phyloP scores from a whole-genome alignment of 257 asterid genomes.

The Eucommia ulmoides region DNA sequence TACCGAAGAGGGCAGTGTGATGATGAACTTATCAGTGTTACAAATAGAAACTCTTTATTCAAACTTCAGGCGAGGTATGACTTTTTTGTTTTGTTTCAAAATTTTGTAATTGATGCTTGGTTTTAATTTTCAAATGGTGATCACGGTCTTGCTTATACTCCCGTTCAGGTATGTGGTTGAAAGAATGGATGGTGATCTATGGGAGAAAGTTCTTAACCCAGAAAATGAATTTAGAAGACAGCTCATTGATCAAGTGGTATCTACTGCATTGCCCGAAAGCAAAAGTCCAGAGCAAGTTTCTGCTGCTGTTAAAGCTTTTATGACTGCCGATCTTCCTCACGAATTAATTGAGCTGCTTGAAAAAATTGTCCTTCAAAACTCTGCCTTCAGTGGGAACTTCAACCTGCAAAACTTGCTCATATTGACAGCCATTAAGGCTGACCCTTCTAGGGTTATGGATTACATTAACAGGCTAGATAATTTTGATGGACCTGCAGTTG shows the following conservation, averaged over 20 bases:
- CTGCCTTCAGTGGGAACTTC: conserved; percentile 97
- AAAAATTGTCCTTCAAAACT: conserved; percentile 95
- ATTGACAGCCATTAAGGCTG: conserved; percentile 95
- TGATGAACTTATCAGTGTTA: conserved; percentile 89
- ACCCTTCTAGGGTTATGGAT: conserved; percentile 97
- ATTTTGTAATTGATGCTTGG: conserved; percentile 1
- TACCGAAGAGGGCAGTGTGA: conserved; percentile 97
- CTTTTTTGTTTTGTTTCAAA: conserved; percentile 8
- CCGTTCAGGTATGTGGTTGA: conserved; percentile 82
- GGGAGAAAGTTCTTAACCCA: conserved; percentile 92
- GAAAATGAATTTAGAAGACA: conserved; percentile 95
- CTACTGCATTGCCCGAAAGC: conserved; percentile 99
- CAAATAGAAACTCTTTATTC: conserved; percentile 90
- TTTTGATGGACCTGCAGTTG: conserved; percentile 99
- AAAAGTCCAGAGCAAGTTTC: conserved; percentile 99
- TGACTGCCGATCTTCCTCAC: conserved; percentile 99
- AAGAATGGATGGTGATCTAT: conserved; percentile 95
- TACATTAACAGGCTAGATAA: conserved; percentile 90
- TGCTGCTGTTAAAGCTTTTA: conserved; percentile 98
- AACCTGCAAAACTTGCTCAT: conserved; percentile 89
- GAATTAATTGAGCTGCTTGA: conserved; percentile 97
- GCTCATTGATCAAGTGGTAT: conserved; percentile 98
- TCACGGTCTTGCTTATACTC: conserved; percentile 7
- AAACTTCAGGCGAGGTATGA: conserved; percentile 94
- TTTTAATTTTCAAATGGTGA: conserved; percentile 8